Base-by-base conservation (phyloP, 208 protist genomes). In the Herpetomonas samuelpessoai region DNA sequence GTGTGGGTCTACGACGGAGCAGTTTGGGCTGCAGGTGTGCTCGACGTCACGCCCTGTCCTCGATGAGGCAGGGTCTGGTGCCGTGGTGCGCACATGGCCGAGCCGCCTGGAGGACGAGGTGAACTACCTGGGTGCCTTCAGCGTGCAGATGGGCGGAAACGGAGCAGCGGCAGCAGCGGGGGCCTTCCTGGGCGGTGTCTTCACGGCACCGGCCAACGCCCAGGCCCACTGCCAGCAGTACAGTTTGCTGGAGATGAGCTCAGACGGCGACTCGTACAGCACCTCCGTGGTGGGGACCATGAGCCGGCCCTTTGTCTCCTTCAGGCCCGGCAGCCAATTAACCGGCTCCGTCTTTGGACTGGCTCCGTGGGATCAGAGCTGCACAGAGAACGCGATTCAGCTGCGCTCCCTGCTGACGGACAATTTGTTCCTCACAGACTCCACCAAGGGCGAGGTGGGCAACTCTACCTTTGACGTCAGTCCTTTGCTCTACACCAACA, bases 281-380 rank as follows among this genome's bases (percentile, higher is more conserved):
- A 57, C 68, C 1, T 67, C 66, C n/a, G 76, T 70, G 21, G 74
- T 86, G 22, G 71, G 65, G 30, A 74, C 76, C n/a, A 54, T 51
- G 24, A 75, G 51, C 45, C 62, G 75, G 41, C 65, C 79, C 19
- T 49, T 83, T 24, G 44, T 84, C 14, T 53, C 51, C 7, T 57
- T 91, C 22, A 52, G 30, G 29, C 30, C 65, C 16, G 27, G 39
- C 10, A 61, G 35, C n/a, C 56, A 66, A 10, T 39, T 83, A 2
- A 60, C 72, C 26, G 79, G 79, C 27, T 64, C 72, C 2, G 54
- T 78, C 3, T 51, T 91, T 41, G 79, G 74, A 1, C 58, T 91
- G 29, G 71, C 74, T 12, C 62, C 75, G 35, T 80, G 71, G 74
- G 67, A 79, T 49, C 26, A 54, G 31, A 25, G 48, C 24, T 91